phyloP scores from a whole-genome alignment of 352 stramenopile genomes.

The Detonula confervacea region DNA sequence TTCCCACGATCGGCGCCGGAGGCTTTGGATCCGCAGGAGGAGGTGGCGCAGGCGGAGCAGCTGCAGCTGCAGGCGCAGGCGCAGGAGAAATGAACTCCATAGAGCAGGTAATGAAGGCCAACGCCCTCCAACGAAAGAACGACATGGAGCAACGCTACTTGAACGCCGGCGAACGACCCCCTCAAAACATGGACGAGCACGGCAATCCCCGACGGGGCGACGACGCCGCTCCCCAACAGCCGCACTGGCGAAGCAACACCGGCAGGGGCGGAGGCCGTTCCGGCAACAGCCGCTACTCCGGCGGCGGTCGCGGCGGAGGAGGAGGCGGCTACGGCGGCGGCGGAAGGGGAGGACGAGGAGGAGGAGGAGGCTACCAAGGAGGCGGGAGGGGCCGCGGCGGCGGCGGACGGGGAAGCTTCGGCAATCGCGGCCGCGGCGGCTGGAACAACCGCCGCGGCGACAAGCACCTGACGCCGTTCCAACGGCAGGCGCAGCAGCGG shows the following conservation, averaged over 20 bases:
- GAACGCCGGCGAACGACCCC: conserved; percentile 46
- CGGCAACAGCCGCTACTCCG: neutral
- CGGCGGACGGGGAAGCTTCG: neutral
- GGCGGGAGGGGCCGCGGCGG: neutral
- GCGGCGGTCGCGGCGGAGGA: neutral
- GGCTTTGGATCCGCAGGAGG: neutral
- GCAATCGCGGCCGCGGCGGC: neutral
- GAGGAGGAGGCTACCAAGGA: neutral
- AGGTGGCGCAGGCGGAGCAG: no score
- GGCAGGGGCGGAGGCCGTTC: neutral
- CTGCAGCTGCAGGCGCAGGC: no score
- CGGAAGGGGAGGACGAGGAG: neutral
- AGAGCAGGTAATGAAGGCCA: conserved; percentile 48
- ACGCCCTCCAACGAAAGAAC: conserved; percentile 30
- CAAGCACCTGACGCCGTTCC: neutral
- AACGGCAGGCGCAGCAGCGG: neutral
- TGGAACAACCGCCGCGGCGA: no score
- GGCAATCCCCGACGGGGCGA: conserved; percentile 10
- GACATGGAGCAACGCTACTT: conserved; percentile 46
- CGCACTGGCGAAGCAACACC: neutral
- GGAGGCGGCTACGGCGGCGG: neutral
- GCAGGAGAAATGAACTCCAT: conserved; percentile 31
- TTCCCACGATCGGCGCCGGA: neutral
- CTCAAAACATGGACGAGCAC: conserved; percentile 31
- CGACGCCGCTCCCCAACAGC: neutral